Base-by-base conservation (phyloP, 306 rosid genomes). In the Erythrophleum fordii region DNA sequence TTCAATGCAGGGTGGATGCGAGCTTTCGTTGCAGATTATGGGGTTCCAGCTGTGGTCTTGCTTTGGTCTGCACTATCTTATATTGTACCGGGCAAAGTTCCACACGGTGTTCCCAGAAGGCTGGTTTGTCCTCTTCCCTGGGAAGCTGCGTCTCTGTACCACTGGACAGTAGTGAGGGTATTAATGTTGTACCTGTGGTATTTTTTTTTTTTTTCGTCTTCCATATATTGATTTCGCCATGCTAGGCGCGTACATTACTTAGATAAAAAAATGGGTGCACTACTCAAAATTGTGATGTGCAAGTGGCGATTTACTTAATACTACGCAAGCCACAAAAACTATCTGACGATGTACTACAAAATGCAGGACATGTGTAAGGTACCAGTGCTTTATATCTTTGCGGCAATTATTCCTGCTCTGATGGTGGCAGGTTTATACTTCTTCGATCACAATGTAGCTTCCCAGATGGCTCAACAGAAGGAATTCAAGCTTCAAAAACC, bases 391-490 rank as follows among this genome's bases (percentile, higher is more conserved):
- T 68, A 68, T 48, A 68, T 68, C n/a, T 41, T 68, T 42, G 73
- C 73, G 35, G 73, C 73, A 20, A 41, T 68, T 20, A 6, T 68
- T 20, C 73, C 73, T 10, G 73, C 53, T 1, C 2, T 68, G n/a
- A 68, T 68, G 73, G 35, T 41, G 28, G 73, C 73, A 68, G 73
- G 73, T 41, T 68, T 68, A 68, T 68, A 68, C 53, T 68, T 68
- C 23, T 68, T 68, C 34, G 53, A 68, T 68, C 73, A 68, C 53
- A 68, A 23, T 22, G 73, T 68, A 68, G 73, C 73, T 42, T 68
- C 73, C 73, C 73, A 68, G 53, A 20, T 68, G 73, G 73, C 73
- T 68, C 73, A 68, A 42, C 73, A 68, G 48, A 68, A 68, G 52
- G 73, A 68, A 68, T 41, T 68, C 73, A 68, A 68, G 53, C 53